Percentiles rank a stretch among this genome's conserved stretches.
phyloP scores from a whole-genome alignment of 1,139 yeast species.

The Pichia sp. region DNA sequence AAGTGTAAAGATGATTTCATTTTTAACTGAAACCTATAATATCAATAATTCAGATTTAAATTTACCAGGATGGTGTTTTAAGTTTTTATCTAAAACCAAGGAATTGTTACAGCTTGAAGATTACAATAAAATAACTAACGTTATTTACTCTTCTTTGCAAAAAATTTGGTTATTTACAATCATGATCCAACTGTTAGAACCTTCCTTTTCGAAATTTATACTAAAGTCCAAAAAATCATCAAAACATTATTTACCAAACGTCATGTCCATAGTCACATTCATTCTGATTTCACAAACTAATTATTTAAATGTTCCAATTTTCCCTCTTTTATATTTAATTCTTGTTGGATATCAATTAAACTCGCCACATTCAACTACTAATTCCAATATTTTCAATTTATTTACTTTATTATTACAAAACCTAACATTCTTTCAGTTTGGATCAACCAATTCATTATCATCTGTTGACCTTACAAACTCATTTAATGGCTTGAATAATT shows the following conservation, averaged over 20 bases:
- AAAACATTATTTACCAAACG: slow-evolving; percentile 30
- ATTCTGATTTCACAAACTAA: slow-evolving; percentile 67
- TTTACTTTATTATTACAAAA: slow-evolving; percentile 49
- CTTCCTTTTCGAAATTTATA: slow-evolving; percentile 10
- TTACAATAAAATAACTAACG: slow-evolving; percentile 19
- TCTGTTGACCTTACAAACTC: slow-evolving; percentile 87
- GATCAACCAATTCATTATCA: slow-evolving; percentile 88
- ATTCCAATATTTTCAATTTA: slow-evolving; percentile 19
- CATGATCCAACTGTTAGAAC: slow-evolving; percentile 15
- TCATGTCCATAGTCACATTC: slow-evolving; percentile 42
- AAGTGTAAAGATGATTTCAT: slow-evolving; percentile 24
- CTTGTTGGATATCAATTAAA: slow-evolving; percentile 26
- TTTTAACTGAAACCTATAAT: slow-evolving; percentile 24
- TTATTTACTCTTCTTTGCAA: slow-evolving; percentile 21
- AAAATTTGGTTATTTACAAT: slow-evolving; percentile 20
- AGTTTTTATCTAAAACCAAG: slow-evolving; percentile 15
- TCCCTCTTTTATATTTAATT: slow-evolving; percentile 42
- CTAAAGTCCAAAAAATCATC: neutral
- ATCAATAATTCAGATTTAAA: slow-evolving; percentile 8
- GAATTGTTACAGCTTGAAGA: slow-evolving; percentile 13
- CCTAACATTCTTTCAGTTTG: slow-evolving; percentile 76
- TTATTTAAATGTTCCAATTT: slow-evolving; percentile 63
- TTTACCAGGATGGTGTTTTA: slow-evolving; percentile 24
- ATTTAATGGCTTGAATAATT: slow-evolving; percentile 74
- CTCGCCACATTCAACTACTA: slow-evolving; percentile 2